Evolutionary conservation across 441 rosid species (phyloP).

Genomic region (Pelargonium fulgidum): DNA sequence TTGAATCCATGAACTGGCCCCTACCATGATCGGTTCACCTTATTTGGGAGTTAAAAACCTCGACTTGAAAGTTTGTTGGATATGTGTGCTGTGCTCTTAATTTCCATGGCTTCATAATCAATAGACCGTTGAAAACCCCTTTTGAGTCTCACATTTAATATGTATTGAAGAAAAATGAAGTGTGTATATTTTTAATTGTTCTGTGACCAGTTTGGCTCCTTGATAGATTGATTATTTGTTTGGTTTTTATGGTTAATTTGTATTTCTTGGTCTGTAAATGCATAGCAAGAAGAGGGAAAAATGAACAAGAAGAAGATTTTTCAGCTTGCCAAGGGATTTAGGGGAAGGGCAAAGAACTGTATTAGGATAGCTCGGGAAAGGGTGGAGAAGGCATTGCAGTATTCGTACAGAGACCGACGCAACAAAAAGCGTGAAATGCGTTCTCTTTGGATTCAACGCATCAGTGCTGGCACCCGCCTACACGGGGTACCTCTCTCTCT

Average conservation of each 20-base stretch:
- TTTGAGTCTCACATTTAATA: background rate
- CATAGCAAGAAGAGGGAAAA: constrained; percentile 9
- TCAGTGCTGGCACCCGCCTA: constrained; percentile 80
- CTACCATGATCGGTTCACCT: too few relatives aligned
- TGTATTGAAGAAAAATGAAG: background rate
- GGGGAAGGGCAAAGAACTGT: constrained; percentile 93
- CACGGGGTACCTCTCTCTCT: constrained; percentile 49
- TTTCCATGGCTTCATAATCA: background rate
- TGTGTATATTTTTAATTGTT: background rate
- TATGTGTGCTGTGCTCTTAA: background rate
- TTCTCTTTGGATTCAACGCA: constrained; percentile 88
- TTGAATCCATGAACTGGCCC: too few relatives aligned
- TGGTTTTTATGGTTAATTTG: background rate
- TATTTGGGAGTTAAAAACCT: too few relatives aligned
- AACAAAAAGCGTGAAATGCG: constrained; percentile 96
- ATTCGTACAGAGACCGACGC: constrained; percentile 88
- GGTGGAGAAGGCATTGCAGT: constrained; percentile 93
- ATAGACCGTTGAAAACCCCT: background rate
- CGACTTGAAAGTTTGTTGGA: too few relatives aligned
- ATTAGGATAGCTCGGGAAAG: constrained; percentile 83
- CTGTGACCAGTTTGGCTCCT: background rate
- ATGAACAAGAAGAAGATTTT: constrained; percentile 86
- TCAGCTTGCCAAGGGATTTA: constrained; percentile 83
- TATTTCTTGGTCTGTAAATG: background rate
- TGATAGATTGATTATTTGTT: background rate